Conservation (phyloP, 176 grass and related monocot genomes). For the Bolboschoenus planiculmis region DNA sequence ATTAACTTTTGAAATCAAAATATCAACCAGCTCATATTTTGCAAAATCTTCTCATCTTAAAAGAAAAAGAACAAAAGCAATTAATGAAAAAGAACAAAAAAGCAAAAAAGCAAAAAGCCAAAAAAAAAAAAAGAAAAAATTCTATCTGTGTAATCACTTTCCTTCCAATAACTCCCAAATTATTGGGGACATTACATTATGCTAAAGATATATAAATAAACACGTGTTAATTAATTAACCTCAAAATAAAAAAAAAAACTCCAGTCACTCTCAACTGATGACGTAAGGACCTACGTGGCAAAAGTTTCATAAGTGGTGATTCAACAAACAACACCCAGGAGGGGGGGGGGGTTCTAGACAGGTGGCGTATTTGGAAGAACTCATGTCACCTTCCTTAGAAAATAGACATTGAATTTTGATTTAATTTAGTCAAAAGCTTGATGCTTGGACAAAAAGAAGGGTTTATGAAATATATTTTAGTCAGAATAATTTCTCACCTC, state of each 20-base stretch:
- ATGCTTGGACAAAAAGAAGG: background rate
- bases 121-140: no score
- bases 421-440: slow-evolving; percentile 8
- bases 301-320: background rate
- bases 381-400: background rate
- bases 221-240: background rate
- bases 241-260: background rate
- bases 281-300: background rate
- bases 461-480: background rate
- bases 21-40: background rate
- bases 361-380: background rate
- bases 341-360: background rate
- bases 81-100: background rate
- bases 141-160: background rate
- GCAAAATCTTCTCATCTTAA: background rate
- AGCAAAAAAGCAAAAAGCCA: background rate
- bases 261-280: background rate
- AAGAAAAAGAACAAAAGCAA: background rate
- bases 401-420: background rate
- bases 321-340: no score
- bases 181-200: background rate
- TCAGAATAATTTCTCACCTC: background rate
- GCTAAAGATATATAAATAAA: background rate
- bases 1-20: background rate
- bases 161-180: background rate